A percentile compares a stretch with the other conserved stretches of the same genome.
Evolutionary conservation across 306 rosid species (phyloP).

Genomic region (Quercus glauca): DNA sequence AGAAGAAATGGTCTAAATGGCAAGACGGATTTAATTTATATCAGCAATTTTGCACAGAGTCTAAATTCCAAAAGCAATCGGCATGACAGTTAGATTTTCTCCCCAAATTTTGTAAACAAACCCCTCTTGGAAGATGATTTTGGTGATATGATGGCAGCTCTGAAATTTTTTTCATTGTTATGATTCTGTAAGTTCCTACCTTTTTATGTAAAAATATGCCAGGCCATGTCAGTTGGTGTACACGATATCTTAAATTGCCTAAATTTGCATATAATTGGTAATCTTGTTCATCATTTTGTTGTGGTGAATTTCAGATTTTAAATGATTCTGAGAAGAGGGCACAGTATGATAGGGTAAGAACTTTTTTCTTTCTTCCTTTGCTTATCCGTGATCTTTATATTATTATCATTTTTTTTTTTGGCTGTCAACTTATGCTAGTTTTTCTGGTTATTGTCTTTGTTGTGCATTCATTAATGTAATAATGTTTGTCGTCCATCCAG

Average conservation of each 20-base stretch:
- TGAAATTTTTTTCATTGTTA: no score
- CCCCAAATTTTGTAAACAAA: no score
- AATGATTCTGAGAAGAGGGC: slow-evolving; percentile 72
- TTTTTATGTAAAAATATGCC: no score
- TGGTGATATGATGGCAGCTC: no score
- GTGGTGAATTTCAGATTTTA: slow-evolving; percentile 48
- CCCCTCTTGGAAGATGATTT: neutral
- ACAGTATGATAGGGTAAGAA: slow-evolving; percentile 60
- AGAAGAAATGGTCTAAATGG: slow-evolving; percentile 60
- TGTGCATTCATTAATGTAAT: neutral
- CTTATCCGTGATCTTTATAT: neutral
- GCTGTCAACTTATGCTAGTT: neutral
- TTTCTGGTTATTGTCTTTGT: neutral
- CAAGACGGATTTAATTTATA: slow-evolving; percentile 36
- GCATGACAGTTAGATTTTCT: neutral
- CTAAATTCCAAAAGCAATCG: slow-evolving; percentile 11
- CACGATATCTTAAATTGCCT: neutral
- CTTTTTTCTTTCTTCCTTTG: neutral
- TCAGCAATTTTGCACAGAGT: slow-evolving; percentile 29
- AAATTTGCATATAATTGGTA: slow-evolving; percentile 8
- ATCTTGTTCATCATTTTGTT: slow-evolving; percentile 13
- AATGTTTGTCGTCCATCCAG: neutral
- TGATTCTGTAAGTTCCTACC: no score
- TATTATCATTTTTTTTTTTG: slow-evolving; percentile 12
- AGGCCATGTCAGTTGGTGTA: no score